Evolutionary conservation across 352 stramenopile genomes (phyloP), one percentile per base, ranked within the genome.

Genomic region (Phytopythium helicoides): DNA sequence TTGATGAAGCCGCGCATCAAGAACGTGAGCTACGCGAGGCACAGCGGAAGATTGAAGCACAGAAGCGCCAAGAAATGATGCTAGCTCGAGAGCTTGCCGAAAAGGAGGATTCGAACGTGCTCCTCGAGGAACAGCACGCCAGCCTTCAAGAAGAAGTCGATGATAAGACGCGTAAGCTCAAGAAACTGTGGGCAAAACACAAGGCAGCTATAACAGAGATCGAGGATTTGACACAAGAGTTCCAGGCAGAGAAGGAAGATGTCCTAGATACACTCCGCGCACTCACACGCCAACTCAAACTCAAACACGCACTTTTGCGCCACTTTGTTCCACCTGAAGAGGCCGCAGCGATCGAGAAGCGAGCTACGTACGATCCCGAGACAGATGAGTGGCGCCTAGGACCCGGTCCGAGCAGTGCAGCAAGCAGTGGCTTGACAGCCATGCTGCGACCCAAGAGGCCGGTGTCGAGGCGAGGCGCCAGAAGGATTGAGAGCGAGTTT

Each of bases 261-360:
- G 96, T 98, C 82, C 80, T 98, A 19, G 90, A 98, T 47, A 96
- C 89, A 5, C 96, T 99, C 35, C 83, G 96, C 11, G 87, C 98
- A 57, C 76, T 98, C 35, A 96, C 87, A 18, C 82, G 87, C 21
- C 89, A 98, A 58, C 61, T 98, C 36, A 98, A 99, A 70, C 81
- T 99, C 25, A 98, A 98, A 65, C 83, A 98, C 31, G 59, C 98
- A 19, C 57, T 98, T 21, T 69, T 98, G 36, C 73, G 68, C 6
- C 81, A 95, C 31, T 98, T 98, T 64, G 87, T 92, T 40, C 83
- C 81, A 12, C 52, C 83, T 18, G 76, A 91, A 49, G 73, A 87
- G 9, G 77, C 70, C 4, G 85, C 72, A 10, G 60, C 82, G 40
- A 66, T 95, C 11, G 86, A 97, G 41, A 89, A 84, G 35, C 77